These are phyloP conservation scores for Suillus plorans DNA, from an alignment of 768 basidiomycete genomes.

Conservation along the genomic window DNA sequence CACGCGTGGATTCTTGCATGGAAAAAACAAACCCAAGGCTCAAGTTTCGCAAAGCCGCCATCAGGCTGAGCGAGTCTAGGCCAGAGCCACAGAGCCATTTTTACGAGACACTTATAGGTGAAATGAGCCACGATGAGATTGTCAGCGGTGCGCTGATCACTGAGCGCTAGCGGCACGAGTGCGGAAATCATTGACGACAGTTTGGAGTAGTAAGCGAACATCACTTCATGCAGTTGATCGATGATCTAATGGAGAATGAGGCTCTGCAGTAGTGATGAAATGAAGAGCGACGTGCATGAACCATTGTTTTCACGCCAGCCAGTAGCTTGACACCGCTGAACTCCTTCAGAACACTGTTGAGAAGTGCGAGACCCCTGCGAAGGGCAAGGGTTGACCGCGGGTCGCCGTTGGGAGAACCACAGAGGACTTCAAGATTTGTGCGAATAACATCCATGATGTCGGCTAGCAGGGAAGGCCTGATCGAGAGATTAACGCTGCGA, in stretches of 20 bases:
- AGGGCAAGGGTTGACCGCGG: slow-evolving; percentile 48
- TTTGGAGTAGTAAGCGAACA: slow-evolving; percentile 63
- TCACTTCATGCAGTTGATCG: slow-evolving; percentile 43
- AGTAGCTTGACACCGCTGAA: slow-evolving; percentile 70
- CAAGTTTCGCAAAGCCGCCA: slow-evolving; percentile 43
- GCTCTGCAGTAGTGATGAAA: neutral
- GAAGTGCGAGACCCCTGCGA: slow-evolving; percentile 59
- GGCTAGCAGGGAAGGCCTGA: slow-evolving; percentile 26
- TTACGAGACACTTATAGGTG: slow-evolving; percentile 72
- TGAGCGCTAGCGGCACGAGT: slow-evolving; percentile 35
- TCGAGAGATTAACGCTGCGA: slow-evolving; percentile 6
- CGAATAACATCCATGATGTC: slow-evolving; percentile 58
- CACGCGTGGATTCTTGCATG: neutral
- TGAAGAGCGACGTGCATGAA: slow-evolving; percentile 41
- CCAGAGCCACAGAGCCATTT: slow-evolving; percentile 76
- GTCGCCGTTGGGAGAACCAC: slow-evolving; percentile 41
- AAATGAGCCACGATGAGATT: slow-evolving; percentile 62
- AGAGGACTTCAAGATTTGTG: slow-evolving; percentile 49
- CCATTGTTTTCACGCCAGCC: slow-evolving; percentile 65
- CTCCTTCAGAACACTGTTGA: slow-evolving; percentile 71
- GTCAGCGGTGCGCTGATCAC: slow-evolving; percentile 38
- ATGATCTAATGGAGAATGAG: slow-evolving; percentile 19
- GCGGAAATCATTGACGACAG: slow-evolving; percentile 37
- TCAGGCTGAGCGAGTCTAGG: slow-evolving; percentile 42
- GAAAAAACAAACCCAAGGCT: slow-evolving; percentile 49